Evolutionary conservation across 148 eudicot species (phyloP).

Genomic region (Rhododendron ovatum): DNA sequence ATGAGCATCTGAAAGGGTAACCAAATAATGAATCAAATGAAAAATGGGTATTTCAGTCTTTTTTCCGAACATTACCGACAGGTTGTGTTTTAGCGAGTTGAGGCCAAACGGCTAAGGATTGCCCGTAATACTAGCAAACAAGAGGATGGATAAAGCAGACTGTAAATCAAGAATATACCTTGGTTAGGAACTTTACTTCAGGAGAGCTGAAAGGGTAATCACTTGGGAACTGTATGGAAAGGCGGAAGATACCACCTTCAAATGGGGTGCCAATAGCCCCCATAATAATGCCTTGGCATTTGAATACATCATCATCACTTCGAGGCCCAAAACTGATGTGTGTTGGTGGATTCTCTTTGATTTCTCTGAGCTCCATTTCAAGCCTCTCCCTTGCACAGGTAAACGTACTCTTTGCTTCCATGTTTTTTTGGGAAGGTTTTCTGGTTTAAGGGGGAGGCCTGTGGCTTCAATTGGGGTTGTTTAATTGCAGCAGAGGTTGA

Average conservation of each 20-base stretch:
- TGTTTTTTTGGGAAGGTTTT: background rate
- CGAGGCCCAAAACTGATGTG: slow-evolving; percentile 10
- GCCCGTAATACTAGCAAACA: background rate
- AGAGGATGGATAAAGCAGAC: background rate
- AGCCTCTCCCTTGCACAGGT: background rate
- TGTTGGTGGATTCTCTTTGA: background rate
- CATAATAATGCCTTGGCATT: slow-evolving; percentile 2
- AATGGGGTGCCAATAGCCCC: background rate
- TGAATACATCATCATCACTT: background rate
- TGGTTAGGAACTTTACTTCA: background rate
- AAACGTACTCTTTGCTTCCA: background rate
- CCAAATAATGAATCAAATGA: background rate
- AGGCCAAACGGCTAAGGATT: no score
- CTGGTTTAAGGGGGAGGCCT: background rate
- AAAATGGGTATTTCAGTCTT: background rate
- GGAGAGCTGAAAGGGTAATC: slow-evolving; percentile 9
- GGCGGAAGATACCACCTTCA: slow-evolving; percentile 9
- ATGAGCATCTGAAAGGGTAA: background rate
- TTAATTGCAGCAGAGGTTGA: background rate
- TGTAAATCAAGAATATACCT: background rate
- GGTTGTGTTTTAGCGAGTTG: no score
- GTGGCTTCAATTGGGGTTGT: background rate
- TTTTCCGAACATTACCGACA: no score
- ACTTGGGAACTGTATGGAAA: background rate
- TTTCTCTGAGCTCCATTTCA: slow-evolving; percentile 1